Evolutionary conservation across 805 yeast genomes (phyloP), one percentile per base, ranked within the genome.

Genomic region (Jamesozyma rosinii): DNA sequence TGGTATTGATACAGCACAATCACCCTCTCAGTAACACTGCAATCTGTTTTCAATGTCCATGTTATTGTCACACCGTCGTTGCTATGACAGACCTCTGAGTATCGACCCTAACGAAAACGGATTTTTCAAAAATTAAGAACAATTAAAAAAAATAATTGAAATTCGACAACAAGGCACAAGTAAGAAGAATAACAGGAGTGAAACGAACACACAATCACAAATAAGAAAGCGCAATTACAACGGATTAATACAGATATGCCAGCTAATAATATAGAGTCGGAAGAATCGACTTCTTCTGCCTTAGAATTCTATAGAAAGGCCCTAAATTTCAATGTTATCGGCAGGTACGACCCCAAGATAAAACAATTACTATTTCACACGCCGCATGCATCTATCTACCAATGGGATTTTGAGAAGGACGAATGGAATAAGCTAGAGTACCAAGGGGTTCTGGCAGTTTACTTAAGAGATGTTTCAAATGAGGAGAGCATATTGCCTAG

Each of bases 361-460:
- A 77, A 81, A 44, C 85, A 80, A 55, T 67, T 83, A 26, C 63
- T 82, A 35, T 81, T 76, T 53, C 74, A 79, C 41, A 75, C 89
- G 2, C 77, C 89, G 14, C 85, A 82, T 58, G 78, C 83, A 44
- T 84, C 82, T 27, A 69, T 82, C 15, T 83, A 82, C 60, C 75
- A 77, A 55, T 83, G 75, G 65, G 75, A 75, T 49, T 69, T 70
- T 18, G 68, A 63, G 6, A 63, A 64, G 26, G 78, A 75, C 49
- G 83, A 79, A 51, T 83, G 94, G 94, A 68, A 70, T 30, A 81
- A 83, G 50, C 60, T 76, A 19, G 88, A 82, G 30, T 79, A 66
- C 52, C 83, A 77, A 56, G 94, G 94, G 2, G 77, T 83, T 0
- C 54, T 83, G 37, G 79, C 84, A 0, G 67, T 83, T 24, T 83